Conservation (phyloP, 2,329 filamentous ascomycete genomes). For the Claviceps africana region DNA sequence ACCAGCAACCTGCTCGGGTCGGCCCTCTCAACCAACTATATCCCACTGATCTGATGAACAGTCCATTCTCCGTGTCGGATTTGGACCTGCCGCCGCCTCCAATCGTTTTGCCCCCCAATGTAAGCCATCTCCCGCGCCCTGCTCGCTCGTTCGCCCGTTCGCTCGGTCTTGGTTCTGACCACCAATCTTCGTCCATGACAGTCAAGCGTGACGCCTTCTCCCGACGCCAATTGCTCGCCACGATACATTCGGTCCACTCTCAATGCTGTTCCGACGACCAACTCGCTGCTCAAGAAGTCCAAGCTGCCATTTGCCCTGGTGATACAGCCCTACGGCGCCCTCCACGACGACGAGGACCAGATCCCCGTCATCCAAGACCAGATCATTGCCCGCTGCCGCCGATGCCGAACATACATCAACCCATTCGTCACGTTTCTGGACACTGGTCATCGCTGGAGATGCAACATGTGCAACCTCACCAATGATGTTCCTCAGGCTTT, state of each 20-base stretch:
- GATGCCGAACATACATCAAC: constrained; percentile 95
- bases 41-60: constrained; percentile 78
- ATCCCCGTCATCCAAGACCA: constrained; percentile 92
- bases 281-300: constrained; percentile 90
- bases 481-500: constrained; percentile 99
- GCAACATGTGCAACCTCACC: constrained; percentile 98
- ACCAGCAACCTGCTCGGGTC: constrained; percentile 25
- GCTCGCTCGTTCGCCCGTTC: too few species aligned
- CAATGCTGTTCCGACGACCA: constrained; percentile 83
- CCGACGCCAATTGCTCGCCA: constrained; percentile 76
- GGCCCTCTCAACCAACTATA: constrained; percentile 72
- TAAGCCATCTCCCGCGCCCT: constrained; percentile 34
- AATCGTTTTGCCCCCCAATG: constrained; percentile 82
- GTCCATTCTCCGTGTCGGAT: constrained; percentile 89
- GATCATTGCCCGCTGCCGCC: constrained; percentile 88
- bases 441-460: constrained; percentile 93
- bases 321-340: constrained; percentile 85
- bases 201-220: constrained; percentile 84
- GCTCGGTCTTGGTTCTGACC: constrained; percentile 21
- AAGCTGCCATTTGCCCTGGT: constrained; percentile 89
- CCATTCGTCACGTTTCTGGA: constrained; percentile 94
- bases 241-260: constrained; percentile 93
- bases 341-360: constrained; percentile 84
- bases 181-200: constrained; percentile 25
- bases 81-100: constrained; percentile 82